Evolutionary conservation across 1,284 basidiomycete genomes (phyloP), one percentile per base, ranked within the genome.

Genomic region (Fomitiporia mediterranea): DNA sequence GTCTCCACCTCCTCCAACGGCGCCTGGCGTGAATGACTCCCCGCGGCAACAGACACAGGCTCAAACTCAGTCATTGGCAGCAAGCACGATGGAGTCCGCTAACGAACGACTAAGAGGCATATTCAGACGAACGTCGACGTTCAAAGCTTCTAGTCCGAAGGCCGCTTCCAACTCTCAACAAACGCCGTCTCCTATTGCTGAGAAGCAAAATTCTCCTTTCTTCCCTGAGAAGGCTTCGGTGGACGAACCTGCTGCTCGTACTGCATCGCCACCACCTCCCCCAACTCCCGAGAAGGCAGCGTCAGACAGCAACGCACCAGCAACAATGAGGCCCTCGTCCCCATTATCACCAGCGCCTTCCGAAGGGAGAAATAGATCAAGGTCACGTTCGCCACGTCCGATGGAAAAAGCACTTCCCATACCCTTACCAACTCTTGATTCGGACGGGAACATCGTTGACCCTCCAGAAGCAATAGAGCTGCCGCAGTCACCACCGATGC

Each of bases 21-120:
- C 43, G 37, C 35, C 49, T 6, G 8, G 15, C 17, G 21, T 6
- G 2, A 32, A 35, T 11, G 32, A 19, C 9, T 13, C 40, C 4
- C 43, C 30, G 32, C 19, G 23, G n/a, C 37, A 17, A 7, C 37
- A 25, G 15, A 21, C 17, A 25, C 46, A 34, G 13, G 43, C 51
- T n/a, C 38, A 39, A 15, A 39, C 32, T 13, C 55, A 27, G 9
- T 21, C 55, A 19, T 34, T 30, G 37, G 39, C 47, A 13, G 28
- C 55, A 9, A 49, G 53, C 47, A 52, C 50, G 21, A 35, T 51
- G 40, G 57, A 55, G 30, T 56, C 58, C 13, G 46, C 58, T 9
- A 60, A 60, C 35, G 54, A 60, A 27, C 49, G 58, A n/a, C 23
- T 60, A 21, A 56, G 54, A 38, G 46, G 55, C n/a, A 53, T 60